Percentiles rank a stretch among this genome's conserved stretches.
Evolutionary conservation across 352 stramenopile species (phyloP).

Genomic region (Phytopythium delawarense): DNA sequence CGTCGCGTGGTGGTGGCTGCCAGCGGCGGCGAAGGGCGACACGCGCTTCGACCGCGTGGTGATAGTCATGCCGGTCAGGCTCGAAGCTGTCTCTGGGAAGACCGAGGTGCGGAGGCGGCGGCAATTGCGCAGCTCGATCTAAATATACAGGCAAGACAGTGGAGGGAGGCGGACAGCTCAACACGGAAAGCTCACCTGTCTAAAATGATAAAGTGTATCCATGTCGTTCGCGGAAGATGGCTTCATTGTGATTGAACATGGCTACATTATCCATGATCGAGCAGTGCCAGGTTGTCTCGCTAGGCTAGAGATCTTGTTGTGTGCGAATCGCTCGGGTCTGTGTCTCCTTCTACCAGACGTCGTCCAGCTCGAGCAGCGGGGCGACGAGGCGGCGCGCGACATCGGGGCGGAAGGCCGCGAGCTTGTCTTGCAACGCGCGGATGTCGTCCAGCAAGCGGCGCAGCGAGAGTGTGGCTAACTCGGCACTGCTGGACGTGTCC

Average conservation of each 20-base stretch:
- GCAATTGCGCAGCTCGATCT: background rate
- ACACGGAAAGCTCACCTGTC: conserved; percentile 4
- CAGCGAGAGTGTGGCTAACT: conserved; percentile 27
- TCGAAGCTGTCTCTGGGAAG: background rate
- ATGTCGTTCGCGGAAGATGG: background rate
- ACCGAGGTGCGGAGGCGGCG: background rate
- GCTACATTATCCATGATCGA: background rate
- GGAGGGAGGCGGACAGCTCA: background rate
- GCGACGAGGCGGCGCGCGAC: conserved; percentile 46
- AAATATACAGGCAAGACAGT: background rate
- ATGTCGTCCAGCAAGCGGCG: conserved; percentile 47
- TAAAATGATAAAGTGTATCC: conserved; percentile 7
- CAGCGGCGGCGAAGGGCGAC: conserved; percentile 39
- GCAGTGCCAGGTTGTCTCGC: too few species aligned
- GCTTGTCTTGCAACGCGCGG: conserved; percentile 29
- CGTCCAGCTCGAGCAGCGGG: conserved; percentile 26
- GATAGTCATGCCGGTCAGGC: conserved; percentile 49
- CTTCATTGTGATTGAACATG: background rate
- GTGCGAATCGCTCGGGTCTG: too few species aligned
- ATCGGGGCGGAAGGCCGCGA: conserved; percentile 54
- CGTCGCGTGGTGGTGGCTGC: conserved; percentile 19
- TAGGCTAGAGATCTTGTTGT: too few species aligned
- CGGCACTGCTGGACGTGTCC: conserved; percentile 2
- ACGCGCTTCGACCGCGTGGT: conserved; percentile 76
- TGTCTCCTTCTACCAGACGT: conserved; percentile 7